Base-by-base conservation (phyloP, 768 basidiomycete species). In the Mycena haematopus region DNA sequence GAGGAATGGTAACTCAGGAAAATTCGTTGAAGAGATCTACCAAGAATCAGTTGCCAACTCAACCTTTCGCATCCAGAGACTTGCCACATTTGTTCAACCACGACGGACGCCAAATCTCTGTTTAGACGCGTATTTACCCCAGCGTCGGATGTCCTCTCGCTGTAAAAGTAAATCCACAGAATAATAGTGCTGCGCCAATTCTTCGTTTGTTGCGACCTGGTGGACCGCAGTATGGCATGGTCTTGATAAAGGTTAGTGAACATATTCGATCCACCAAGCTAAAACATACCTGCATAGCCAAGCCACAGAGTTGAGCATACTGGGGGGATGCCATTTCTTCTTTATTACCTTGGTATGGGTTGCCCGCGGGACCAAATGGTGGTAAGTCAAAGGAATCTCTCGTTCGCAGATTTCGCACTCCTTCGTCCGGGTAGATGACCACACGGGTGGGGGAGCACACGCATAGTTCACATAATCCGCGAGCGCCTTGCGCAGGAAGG, bases 361-460 rank as follows among this genome's bases (percentile, higher is more conserved):
- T 22, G 81, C 80, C 27, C 82, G 78, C 2, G 86, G 86, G 47
- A 87, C 84, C n/a, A n/a, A 78, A 61, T 87, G 85, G 70, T 87
- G 85, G 68, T 86, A 87, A 21, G 86, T 87, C 68, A 87, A 72
- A 13, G 82, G 83, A 2, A 86, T 79, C 53, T 77, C 78, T n/a
- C 85, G 77, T 64, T 79, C 78, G 70, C 86, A 88, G 25, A 88
- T 83, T 74, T 86, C 85, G 74, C 86, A 87, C 65, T 82, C 82
- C 19, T 64, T 74, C 27, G 81, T 79, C 8, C 86, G 77, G 24
- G 86, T 87, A 14, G 77, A 73, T 14, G 76, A 77, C 86, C 85
- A 87, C 9, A 78, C 73, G 0, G 83, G 84, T 13, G 82, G 83
- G 1, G 84, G 79, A 6, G 81, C 80, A 52, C 78, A 81, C 0